Evolutionary conservation across 306 rosid species (phyloP), one percentile per base, ranked within the genome.

Genomic region (Comarum palustre): DNA sequence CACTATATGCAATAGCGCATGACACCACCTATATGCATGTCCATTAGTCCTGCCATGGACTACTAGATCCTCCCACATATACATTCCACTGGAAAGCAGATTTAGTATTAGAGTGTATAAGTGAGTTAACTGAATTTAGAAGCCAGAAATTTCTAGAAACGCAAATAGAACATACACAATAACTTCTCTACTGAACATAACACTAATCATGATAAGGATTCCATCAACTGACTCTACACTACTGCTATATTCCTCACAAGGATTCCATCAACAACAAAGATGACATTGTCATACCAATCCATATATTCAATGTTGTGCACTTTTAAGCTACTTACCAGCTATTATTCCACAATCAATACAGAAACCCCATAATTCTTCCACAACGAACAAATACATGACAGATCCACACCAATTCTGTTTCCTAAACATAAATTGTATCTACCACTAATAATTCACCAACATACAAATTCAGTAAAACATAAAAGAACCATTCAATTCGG

Each of bases 391-490:
- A 8, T 9, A 22, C 3, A 66, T 6, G 22, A 20, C 6, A 66
- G 20, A 3, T 24, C 24, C 14, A 12, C 4, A 65, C 2, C 39
- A 2, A 41, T 64, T 34, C 38, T 1, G 0, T 24, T 55, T 55
- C 32, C 5, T n/a, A 20, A n/a, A 54, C 14, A 19, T 63, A 32
- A 9, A 38, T 11, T 61, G 43, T 32, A 61, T 31, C 43, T 16
- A 15, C 13, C 11, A 5, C 10, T 32, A 17, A 62, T 8, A 19
- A 2, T 10, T 9, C 29, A 29, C 43, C 16, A 65, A 20, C 51
- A 65, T 6, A 65, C 11, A 66, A 24, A 14, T 43, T 43, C 71
- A 42, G 54, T 66, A 14, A 66, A 66, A 52, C 55, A 58, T 13
- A 58, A 11, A 24, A 25, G 24, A 11, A 15, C 4, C 64, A 27